Evolutionary conservation across 768 basidiomycete species (phyloP), one percentile per base, ranked within the genome.

Genomic region (Suillus clintonianus): DNA sequence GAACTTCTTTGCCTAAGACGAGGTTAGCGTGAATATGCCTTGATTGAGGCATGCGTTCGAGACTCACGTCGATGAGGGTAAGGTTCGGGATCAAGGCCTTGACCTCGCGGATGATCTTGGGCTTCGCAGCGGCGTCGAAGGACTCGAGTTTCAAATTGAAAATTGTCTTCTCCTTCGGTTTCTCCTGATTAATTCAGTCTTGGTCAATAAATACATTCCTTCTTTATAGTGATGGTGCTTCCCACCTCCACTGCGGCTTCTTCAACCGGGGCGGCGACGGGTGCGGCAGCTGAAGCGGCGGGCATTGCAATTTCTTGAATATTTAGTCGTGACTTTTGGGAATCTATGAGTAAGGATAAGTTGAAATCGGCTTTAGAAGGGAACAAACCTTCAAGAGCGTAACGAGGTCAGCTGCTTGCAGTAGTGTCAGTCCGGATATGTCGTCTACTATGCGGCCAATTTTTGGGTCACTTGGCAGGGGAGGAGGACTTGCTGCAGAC

Each of bases 261-360:
- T 62, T 90, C 92, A 2, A 79, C 80, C 17, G 80, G 78, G 6
- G 86, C 79, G 10, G 88, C 83, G 2, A 85, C 80, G 1, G 87
- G 79, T 3, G 86, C 80, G 10, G 86, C 80, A 19, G 88, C 82
- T 32, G 91, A 79, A 14, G 92, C 87, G 39, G 91, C 82, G 53
- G 95, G 94, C 84, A 97, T 86, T 19, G 95, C 94, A 72, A 99
- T 93, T 82, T 99, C 97, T 79, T 96, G 93, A 66, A 99, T 99
- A 75, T 98, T 99, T 64, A 99, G 77, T 64, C 92, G 89, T 57
- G 93, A 83, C 97, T 98, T 98, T 62, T 59, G 11, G 17, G 14
- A 15, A 37, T 11, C 47, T n/a, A 19, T 58, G 64, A 32, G 60
- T 62, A 50, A 34, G 41, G n/a, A n/a, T n/a, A n/a, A 41, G n/a